These are phyloP conservation scores for Lentinula detonsa DNA, from an alignment of 768 basidiomycete genomes.

Conservation along the genomic window DNA sequence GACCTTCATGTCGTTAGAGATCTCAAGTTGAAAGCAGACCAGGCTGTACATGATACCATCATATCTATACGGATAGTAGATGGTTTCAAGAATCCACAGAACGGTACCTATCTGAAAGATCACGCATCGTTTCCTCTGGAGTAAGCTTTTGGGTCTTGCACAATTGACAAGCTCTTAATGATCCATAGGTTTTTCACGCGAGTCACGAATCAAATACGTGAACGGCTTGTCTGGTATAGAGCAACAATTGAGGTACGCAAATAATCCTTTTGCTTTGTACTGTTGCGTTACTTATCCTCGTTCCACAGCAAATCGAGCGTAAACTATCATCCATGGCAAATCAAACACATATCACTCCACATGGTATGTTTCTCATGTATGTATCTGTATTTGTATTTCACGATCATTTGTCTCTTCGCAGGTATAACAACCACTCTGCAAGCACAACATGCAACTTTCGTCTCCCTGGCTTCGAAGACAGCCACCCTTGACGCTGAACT, in stretches of 20 bases:
- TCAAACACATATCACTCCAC: constrained; percentile 66
- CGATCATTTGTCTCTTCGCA: constrained; percentile 7
- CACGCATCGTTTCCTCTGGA: constrained; percentile 80
- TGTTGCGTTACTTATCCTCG: not conserved
- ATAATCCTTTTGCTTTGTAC: not conserved
- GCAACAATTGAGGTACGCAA: constrained; percentile 65
- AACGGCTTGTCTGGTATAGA: constrained; percentile 73
- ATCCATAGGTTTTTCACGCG: constrained; percentile 60
- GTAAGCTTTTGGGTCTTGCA: constrained; percentile 32
- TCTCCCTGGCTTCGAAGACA: constrained; percentile 71
- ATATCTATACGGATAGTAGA: constrained; percentile 72
- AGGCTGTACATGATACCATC: constrained; percentile 77
- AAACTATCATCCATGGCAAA: constrained; percentile 64
- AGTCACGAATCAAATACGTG: constrained; percentile 65
- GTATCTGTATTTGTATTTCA: constrained; percentile 1
- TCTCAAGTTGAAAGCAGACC: constrained; percentile 68
- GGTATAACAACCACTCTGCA: constrained; percentile 76
- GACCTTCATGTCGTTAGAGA: constrained; percentile 65
- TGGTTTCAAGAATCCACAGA: constrained; percentile 71
- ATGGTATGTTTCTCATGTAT: constrained; percentile 40
- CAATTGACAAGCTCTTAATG: constrained; percentile 5
- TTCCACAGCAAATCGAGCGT: constrained; percentile 70
- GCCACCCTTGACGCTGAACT: constrained; percentile 69
- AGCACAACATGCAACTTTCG: constrained; percentile 73
- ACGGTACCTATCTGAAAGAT: constrained; percentile 65